Evolutionary conservation across 2,329 filamentous ascomycete genomes (phyloP).

Genomic region (Alternaria sp.): DNA sequence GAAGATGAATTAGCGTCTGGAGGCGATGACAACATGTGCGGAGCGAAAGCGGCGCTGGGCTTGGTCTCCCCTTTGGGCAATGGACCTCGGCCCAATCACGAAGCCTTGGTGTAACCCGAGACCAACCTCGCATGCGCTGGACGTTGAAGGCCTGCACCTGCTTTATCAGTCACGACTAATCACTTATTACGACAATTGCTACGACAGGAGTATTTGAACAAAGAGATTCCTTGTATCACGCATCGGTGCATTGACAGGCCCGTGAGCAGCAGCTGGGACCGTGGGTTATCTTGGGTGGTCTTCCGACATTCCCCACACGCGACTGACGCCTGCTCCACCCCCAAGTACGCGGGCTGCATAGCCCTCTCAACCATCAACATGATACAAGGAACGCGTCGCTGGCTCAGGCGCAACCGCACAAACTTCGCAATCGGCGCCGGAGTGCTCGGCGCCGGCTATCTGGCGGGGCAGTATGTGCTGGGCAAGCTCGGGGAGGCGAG

Average conservation of each 20-base stretch:
- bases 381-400: conserved; percentile 80
- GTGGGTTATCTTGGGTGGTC: conserved; percentile 4
- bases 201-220: background rate
- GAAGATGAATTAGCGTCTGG: background rate
- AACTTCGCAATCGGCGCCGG: conserved; percentile 88
- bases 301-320: conserved; percentile 21
- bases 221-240: background rate
- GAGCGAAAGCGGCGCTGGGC: conserved; percentile 10
- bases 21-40: background rate
- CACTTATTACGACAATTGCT: background rate
- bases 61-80: conserved; percentile 23
- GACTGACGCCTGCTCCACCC: conserved; percentile 24
- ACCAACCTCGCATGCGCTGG: conserved; percentile 20
- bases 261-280: conserved; percentile 19
- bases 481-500: conserved; percentile 90
- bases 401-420: conserved; percentile 91
- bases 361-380: conserved; percentile 50
- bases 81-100: conserved; percentile 27
- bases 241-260: conserved; percentile 6
- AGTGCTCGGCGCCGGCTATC: conserved; percentile 86
- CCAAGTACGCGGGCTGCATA: conserved; percentile 6
- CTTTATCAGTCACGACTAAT: background rate
- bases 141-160: background rate
- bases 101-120: conserved; percentile 5
- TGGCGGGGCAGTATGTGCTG: conserved; percentile 91